Evolutionary conservation across 73 alveolate species (phyloP).

Genomic region (Stentor roeselii): DNA sequence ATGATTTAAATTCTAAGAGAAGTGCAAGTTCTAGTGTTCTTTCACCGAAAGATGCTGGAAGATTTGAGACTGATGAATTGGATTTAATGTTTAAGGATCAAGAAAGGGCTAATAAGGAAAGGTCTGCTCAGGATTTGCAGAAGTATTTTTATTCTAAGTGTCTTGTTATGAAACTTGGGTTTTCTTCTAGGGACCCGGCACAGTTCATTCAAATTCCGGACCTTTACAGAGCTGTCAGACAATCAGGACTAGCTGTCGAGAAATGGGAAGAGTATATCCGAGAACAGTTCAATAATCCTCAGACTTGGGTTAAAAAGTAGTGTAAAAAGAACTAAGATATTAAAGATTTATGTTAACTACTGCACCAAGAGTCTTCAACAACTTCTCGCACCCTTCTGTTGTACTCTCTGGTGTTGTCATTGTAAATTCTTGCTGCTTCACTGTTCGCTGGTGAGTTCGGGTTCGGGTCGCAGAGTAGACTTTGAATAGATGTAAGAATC

Average conservation of each 20-base stretch:
- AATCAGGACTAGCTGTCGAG: constrained; percentile 17
- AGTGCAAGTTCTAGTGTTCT: neutral
- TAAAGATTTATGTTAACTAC: constrained; percentile 31
- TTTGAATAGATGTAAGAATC: constrained; percentile 86
- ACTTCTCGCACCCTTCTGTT: constrained; percentile 90
- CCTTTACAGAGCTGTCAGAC: neutral
- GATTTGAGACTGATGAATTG: neutral
- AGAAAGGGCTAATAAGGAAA: neutral
- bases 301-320: neutral
- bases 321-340: too few relatives aligned
- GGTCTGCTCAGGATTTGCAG: neutral
- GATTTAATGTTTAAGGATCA: neutral
- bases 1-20: neutral
- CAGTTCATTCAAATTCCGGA: constrained; percentile 2
- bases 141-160: neutral
- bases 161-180: neutral
- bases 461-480: constrained; percentile 90
- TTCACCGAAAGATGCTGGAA: neutral
- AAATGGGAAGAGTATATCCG: constrained; percentile 38
- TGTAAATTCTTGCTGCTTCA: constrained; percentile 90
- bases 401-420: constrained; percentile 90
- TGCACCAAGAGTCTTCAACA: constrained; percentile 87
- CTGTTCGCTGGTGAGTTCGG: constrained; percentile 94
- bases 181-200: neutral
- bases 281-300: neutral